A percentile compares a stretch with the other conserved stretches of the same genome.
These are phyloP conservation scores for Kazachstania psychrophila DNA, from an alignment of 805 yeast genomes.

Conservation along the genomic window DNA sequence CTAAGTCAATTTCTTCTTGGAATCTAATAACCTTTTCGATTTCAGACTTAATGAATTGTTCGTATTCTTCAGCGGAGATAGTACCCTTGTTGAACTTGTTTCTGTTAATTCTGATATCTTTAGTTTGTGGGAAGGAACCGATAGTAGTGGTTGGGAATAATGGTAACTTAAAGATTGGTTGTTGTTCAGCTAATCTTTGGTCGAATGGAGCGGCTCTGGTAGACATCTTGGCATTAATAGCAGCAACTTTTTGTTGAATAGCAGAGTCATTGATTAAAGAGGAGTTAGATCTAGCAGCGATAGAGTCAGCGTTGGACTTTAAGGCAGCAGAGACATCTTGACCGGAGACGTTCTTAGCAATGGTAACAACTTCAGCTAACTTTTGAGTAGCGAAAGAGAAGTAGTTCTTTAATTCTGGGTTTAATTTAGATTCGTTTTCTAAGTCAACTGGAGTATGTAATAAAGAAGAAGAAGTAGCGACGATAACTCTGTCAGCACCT, in stretches of 20 bases:
- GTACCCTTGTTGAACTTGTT: conserved; percentile 97
- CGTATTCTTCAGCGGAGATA: conserved; percentile 90
- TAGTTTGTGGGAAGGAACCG: conserved; percentile 99
- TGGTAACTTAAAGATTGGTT: conserved; percentile 83
- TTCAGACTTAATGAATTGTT: conserved; percentile 92
- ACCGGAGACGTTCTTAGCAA: conserved; percentile 82
- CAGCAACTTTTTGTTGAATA: conserved; percentile 79
- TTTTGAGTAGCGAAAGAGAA: conserved; percentile 98
- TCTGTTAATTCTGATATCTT: conserved; percentile 97
- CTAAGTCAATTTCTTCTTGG: conserved; percentile 99
- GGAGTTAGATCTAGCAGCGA: conserved; percentile 78
- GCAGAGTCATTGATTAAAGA: conserved; percentile 83
- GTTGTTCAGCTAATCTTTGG: conserved; percentile 79
- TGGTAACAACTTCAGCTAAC: conserved; percentile 78
- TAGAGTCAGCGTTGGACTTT: conserved; percentile 78
- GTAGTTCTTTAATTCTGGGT: conserved; percentile 90
- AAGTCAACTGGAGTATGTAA: conserved; percentile 98
- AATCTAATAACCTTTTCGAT: conserved; percentile 91
- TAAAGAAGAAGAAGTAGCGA: conserved; percentile 92
- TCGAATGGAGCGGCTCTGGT: conserved; percentile 84
- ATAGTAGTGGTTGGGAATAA: conserved; percentile 99
- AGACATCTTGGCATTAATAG: conserved; percentile 64
- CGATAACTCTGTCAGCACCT: conserved; percentile 79
- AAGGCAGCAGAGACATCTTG: conserved; percentile 68
- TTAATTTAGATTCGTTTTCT: conserved; percentile 82